Conservation (phyloP, 768 basidiomycete genomes). For the Cubamyces sp. region DNA sequence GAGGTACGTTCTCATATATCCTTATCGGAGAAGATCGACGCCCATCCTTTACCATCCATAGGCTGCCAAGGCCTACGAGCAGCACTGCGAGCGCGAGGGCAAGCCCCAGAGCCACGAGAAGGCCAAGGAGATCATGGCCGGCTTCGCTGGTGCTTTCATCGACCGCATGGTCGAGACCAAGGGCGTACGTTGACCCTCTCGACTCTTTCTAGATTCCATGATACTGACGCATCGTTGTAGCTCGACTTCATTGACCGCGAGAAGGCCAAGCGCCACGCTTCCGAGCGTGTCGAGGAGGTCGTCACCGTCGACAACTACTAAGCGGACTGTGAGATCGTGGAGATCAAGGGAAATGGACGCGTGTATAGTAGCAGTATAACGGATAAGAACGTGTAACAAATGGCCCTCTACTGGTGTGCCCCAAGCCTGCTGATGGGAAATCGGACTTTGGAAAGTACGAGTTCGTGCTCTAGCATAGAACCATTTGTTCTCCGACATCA, state of each 20-base stretch:
- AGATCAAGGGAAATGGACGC: not conserved
- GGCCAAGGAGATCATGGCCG: conserved; percentile 65
- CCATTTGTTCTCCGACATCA: too few species aligned
- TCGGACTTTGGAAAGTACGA: too few species aligned
- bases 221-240: conserved; percentile 23
- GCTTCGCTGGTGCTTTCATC: conserved; percentile 55
- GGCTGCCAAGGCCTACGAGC: conserved; percentile 68
- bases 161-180: conserved; percentile 61
- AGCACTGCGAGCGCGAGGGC: conserved; percentile 55
- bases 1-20: conserved; percentile 44
- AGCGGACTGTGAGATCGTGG: not conserved
- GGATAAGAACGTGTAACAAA: too few species aligned
- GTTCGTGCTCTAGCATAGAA: too few species aligned
- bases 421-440: too few species aligned
- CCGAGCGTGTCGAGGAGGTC: conserved; percentile 3
- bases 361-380: conserved; percentile 14
- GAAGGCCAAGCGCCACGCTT: conserved; percentile 42
- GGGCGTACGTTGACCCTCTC: conserved; percentile 41
- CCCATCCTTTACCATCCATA: conserved; percentile 27
- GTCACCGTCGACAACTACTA: conserved; percentile 19
- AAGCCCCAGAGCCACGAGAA: conserved; percentile 50
- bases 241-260: conserved; percentile 50
- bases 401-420: too few species aligned
- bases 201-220: not conserved
- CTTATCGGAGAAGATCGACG: not conserved